These are phyloP conservation scores for Scutellaria barbata DNA, from an alignment of 257 asterid genomes.

Conservation along the genomic window DNA sequence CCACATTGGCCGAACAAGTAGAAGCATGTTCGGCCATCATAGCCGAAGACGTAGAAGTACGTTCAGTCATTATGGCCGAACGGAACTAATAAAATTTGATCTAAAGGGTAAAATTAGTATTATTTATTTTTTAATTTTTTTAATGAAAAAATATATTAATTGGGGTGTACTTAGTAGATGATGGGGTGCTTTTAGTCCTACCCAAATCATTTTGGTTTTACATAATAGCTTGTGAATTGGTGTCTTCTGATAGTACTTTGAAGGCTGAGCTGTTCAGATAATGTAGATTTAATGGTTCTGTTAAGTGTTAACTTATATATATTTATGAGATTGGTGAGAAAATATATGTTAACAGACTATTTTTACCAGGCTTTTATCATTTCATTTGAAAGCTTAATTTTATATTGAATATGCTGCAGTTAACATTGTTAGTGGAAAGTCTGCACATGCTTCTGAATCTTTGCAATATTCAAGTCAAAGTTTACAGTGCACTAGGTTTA, in stretches of 20 bases:
- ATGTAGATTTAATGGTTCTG: not conserved
- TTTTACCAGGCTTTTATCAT: conserved; percentile 3
- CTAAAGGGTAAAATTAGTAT: too few relatives aligned
- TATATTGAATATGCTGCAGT: conserved; percentile 39
- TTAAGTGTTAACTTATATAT: not conserved
- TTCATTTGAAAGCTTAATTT: conserved; percentile 18
- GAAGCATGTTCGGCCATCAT: too few relatives aligned
- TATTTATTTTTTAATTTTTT: too few relatives aligned
- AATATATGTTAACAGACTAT: not conserved
- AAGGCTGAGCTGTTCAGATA: conserved; percentile 1
- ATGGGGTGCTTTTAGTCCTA: too few relatives aligned
- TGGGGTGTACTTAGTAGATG: too few relatives aligned
- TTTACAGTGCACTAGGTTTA: conserved; percentile 29
- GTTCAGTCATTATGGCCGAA: too few relatives aligned
- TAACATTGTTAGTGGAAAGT: conserved; percentile 28
- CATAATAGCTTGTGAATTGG: not conserved
- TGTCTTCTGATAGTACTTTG: conserved; percentile 10
- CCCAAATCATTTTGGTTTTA: not conserved
- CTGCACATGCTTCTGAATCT: conserved; percentile 33
- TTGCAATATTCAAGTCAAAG: conserved; percentile 37
- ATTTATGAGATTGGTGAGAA: conserved; percentile 21
- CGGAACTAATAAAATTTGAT: too few relatives aligned
- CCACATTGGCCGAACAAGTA: too few relatives aligned
- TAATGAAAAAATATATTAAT: too few relatives aligned
- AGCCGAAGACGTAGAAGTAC: too few relatives aligned